Base-by-base conservation (phyloP, 495 filamentous ascomycete species). In the Tuber brumale region DNA sequence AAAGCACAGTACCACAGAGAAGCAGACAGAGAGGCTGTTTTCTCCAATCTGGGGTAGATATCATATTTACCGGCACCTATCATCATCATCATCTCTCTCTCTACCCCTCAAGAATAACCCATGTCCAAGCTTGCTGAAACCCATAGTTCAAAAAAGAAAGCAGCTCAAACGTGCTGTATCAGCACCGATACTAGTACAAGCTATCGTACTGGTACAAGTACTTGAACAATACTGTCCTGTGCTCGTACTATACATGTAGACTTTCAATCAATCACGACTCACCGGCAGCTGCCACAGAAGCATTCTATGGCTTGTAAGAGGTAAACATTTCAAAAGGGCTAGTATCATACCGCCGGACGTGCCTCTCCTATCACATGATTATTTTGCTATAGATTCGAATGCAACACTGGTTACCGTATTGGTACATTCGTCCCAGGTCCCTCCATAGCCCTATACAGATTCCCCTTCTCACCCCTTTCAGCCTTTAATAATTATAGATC, bases 391-490 rank as follows among this genome's bases (percentile, higher is more conserved):
- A 27, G 31, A 66, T 66, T 19, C 27, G 14, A 66, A 66, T 35
- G 27, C n/a, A 66, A 66, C 27, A 18, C 57, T 75, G 19, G 43
- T 78, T 74, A 48, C 27, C 57, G 10, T 69, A 79, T 48, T 35
- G 14, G 27, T 45, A 39, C 37, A 39, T 39, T 39, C 37, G 37
- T 39, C 37, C 37, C 37, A 39, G 37, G 37, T 4, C 37, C 45
- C 76, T 46, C n/a, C 21, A 48, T 42, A 77, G 44, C 51, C 46
- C 39, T 70, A 76, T 70, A 69, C 73, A n/a, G 76, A 23, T 46
- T 23, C 43, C 18, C 18, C 46, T 18, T 35, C 57, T 41, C 44
- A 10, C 18, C 27, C 57, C 27, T 35, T 66, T 35, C 57, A 66
- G 27, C 27, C 27, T 10, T 61, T 35, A 76, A 42, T 35, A 48